Evolutionary conservation across 2,329 filamentous ascomycete genomes (phyloP).

Genomic region (Talaromyces funiculosus): DNA sequence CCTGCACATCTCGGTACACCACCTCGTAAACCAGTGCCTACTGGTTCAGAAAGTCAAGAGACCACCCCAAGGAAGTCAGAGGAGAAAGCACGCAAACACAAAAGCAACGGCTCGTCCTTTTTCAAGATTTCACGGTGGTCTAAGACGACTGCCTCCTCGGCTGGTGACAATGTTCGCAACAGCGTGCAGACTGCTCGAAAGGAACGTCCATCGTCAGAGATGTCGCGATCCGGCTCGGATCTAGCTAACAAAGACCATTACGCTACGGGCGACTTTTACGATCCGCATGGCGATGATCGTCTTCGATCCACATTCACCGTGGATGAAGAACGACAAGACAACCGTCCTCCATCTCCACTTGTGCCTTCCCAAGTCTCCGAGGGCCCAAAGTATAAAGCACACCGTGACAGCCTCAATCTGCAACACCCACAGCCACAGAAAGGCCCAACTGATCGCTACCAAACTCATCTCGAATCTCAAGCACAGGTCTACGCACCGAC

Average conservation of each 20-base stretch:
- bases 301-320: slow-evolving; percentile 41
- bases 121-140: slow-evolving; percentile 97
- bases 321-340: slow-evolving; percentile 35
- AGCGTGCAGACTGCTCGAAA: slow-evolving; percentile 51
- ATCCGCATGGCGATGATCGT: slow-evolving; percentile 42
- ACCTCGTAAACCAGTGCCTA: slow-evolving; percentile 37
- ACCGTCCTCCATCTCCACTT: slow-evolving; percentile 55
- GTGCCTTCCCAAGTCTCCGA: slow-evolving; percentile 54
- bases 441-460: slow-evolving; percentile 57
- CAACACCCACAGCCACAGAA: slow-evolving; percentile 61
- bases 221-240: slow-evolving; percentile 74
- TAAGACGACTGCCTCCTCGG: slow-evolving; percentile 86
- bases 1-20: slow-evolving; percentile 43
- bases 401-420: slow-evolving; percentile 58
- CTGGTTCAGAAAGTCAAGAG: slow-evolving; percentile 60
- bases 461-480: slow-evolving; percentile 56
- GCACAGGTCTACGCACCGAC: slow-evolving; percentile 49
- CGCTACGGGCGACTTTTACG: slow-evolving; percentile 40
- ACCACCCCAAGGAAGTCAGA: slow-evolving; percentile 62
- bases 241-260: slow-evolving; percentile 60
- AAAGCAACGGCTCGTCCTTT: slow-evolving; percentile 73
- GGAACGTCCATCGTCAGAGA: slow-evolving; percentile 56
- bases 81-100: slow-evolving; percentile 79
- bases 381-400: slow-evolving; percentile 60
- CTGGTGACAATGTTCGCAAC: slow-evolving; percentile 69